These are phyloP conservation scores for Salix exigua DNA, from an alignment of 345 rosid genomes.

Conservation along the genomic window DNA sequence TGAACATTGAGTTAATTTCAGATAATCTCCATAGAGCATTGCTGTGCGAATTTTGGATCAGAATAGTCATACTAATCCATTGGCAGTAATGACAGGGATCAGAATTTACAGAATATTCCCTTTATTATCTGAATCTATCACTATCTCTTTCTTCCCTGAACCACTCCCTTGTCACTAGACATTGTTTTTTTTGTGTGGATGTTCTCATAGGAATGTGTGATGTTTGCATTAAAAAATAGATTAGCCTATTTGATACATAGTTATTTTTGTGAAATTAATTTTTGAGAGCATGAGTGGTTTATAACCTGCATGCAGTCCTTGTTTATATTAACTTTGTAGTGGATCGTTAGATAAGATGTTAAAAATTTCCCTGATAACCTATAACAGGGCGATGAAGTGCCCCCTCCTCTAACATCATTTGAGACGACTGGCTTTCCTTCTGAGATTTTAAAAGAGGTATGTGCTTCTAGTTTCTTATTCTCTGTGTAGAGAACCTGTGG, in stretches of 20 bases:
- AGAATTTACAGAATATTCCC: not conserved
- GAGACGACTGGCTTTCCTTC: conserved; percentile 79
- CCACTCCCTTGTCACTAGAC: not conserved
- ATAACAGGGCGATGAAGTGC: conserved; percentile 73
- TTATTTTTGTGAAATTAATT: not conserved
- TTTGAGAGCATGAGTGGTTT: not conserved
- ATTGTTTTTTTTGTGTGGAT: not conserved
- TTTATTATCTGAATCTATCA: not conserved
- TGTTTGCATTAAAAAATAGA: not conserved
- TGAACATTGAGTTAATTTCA: not conserved
- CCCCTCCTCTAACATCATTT: conserved; percentile 70
- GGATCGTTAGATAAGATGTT: not conserved
- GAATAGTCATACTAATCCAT: not conserved
- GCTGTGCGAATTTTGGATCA: not conserved
- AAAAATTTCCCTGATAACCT: conserved; percentile 3
- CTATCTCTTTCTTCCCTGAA: not conserved
- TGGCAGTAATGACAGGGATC: not conserved
- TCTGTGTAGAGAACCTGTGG: conserved; percentile 3
- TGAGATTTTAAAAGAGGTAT: conserved; percentile 93
- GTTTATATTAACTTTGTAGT: not conserved
- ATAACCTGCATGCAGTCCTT: not conserved
- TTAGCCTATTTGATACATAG: not conserved
- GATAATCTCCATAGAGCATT: not conserved
- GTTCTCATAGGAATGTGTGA: not conserved
- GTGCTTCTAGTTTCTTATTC: conserved; percentile 8